Conservation (phyloP, 1,284 basidiomycete species). For the Testicularia cyperi region DNA sequence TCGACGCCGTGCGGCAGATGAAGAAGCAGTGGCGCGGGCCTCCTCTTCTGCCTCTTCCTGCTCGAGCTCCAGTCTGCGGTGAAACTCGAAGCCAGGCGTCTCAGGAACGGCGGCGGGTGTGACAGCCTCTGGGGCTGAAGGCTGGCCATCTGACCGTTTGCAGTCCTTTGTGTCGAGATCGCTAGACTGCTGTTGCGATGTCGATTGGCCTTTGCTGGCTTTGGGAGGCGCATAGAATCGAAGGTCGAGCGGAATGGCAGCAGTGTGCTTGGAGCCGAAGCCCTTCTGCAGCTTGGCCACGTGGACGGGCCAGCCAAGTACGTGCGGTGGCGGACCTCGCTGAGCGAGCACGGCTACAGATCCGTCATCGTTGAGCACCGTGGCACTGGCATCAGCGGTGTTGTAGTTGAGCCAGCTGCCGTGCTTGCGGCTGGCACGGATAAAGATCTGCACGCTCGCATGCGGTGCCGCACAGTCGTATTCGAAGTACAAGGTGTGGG, state of each 20-base stretch:
- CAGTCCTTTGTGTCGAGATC: not conserved
- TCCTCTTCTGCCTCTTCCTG: slow-evolving; percentile 23
- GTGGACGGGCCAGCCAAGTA: slow-evolving; percentile 51
- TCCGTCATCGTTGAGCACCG: slow-evolving; percentile 4
- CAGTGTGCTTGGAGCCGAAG: slow-evolving; percentile 32
- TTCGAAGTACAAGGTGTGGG: slow-evolving; percentile 50
- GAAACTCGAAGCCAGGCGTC: slow-evolving; percentile 29
- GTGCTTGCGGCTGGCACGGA: slow-evolving; percentile 52
- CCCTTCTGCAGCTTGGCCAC: slow-evolving; percentile 39
- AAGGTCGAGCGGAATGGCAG: slow-evolving; percentile 29
- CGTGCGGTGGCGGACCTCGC: slow-evolving; percentile 46
- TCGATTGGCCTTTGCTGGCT: slow-evolving; percentile 3
- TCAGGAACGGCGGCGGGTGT: slow-evolving; percentile 29
- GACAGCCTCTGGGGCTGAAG: slow-evolving; percentile 1
- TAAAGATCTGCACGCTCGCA: slow-evolving; percentile 49
- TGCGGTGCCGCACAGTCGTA: slow-evolving; percentile 52
- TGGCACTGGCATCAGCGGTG: not conserved
- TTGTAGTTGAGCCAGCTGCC: slow-evolving; percentile 45
- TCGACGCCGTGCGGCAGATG: not conserved
- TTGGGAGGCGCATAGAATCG: slow-evolving; percentile 46
- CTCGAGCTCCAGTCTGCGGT: slow-evolving; percentile 21
- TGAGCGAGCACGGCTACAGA: slow-evolving; percentile 16
- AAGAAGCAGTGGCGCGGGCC: not conserved
- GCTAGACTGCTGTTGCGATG: not conserved
- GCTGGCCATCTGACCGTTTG: no score